Percentiles rank a stretch among this genome's conserved stretches.
Conservation (phyloP, 192 early-diverging fungal genomes). For the Dissophora ornata region DNA sequence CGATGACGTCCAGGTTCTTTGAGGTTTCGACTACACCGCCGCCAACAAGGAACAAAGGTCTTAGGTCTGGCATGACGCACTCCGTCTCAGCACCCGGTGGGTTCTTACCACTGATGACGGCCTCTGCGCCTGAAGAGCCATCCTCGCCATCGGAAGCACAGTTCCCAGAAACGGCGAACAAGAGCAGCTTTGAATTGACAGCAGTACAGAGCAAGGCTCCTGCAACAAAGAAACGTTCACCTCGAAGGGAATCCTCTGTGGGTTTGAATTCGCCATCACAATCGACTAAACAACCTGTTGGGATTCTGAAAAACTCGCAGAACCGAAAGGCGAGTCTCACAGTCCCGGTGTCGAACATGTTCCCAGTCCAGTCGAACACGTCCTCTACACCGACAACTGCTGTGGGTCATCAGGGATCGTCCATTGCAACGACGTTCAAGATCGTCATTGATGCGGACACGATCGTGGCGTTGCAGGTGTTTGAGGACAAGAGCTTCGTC, state of each 20-base stretch:
- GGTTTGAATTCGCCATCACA: conserved; percentile 17
- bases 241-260: conserved; percentile 17
- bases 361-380: conserved; percentile 17
- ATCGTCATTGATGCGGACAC: conserved; percentile 52
- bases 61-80: conserved; percentile 22
- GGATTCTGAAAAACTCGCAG: conserved; percentile 41
- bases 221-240: conserved; percentile 22
- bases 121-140: not conserved
- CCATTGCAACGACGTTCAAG: conserved; percentile 42
- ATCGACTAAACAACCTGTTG: conserved; percentile 36
- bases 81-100: conserved; percentile 23
- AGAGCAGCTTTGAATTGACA: not conserved
- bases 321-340: conserved; percentile 35
- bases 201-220: not conserved
- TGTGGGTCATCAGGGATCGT: not conserved
- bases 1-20: not conserved
- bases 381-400: not conserved
- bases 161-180: not conserved
- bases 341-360: conserved; percentile 26
- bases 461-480: conserved; percentile 44
- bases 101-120: conserved; percentile 15
- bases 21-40: not conserved
- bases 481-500: conserved; percentile 26
- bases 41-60: not conserved
- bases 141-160: not conserved